A percentile compares a stretch with the other conserved stretches of the same genome.
Evolutionary conservation across 768 basidiomycete genomes (phyloP).

Genomic region (Lactarius hatsudake): DNA sequence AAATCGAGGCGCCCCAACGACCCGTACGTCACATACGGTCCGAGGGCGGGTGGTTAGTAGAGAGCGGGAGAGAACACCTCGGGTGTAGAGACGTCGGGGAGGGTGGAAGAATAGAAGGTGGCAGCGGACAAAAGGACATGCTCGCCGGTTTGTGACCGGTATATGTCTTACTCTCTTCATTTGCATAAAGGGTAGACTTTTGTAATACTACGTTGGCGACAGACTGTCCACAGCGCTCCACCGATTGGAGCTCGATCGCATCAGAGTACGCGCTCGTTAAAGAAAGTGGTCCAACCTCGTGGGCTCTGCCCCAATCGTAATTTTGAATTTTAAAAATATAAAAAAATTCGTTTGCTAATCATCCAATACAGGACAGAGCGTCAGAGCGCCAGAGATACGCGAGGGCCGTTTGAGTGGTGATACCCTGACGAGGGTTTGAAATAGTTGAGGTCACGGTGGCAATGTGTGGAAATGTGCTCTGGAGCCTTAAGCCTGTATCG

Average conservation of each 20-base stretch:
- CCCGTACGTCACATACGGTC: slow-evolving; percentile 42
- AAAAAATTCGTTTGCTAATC: neutral
- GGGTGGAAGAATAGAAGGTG: slow-evolving; percentile 36
- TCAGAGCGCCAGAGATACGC: neutral
- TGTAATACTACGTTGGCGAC: neutral
- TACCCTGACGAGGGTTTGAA: neutral
- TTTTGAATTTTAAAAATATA: neutral
- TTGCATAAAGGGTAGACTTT: neutral
- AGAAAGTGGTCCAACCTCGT: neutral
- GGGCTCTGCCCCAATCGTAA: neutral
- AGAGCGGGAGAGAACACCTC: slow-evolving; percentile 54
- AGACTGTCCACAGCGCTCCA: neutral
- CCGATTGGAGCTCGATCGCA: neutral
- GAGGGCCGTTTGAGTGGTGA: neutral
- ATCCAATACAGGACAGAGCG: neutral
- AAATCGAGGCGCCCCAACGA: slow-evolving; percentile 41
- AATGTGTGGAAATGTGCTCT: neutral
- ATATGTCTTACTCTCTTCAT: neutral
- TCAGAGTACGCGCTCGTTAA: neutral
- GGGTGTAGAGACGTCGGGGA: slow-evolving; percentile 59
- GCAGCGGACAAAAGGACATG: neutral
- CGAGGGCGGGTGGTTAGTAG: slow-evolving; percentile 50
- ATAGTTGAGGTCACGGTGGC: neutral
- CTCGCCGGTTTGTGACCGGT: slow-evolving; percentile 13
- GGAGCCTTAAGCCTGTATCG: neutral